These are phyloP conservation scores for Aegle marmelos DNA, from an alignment of 345 rosid genomes.

Conservation along the genomic window DNA sequence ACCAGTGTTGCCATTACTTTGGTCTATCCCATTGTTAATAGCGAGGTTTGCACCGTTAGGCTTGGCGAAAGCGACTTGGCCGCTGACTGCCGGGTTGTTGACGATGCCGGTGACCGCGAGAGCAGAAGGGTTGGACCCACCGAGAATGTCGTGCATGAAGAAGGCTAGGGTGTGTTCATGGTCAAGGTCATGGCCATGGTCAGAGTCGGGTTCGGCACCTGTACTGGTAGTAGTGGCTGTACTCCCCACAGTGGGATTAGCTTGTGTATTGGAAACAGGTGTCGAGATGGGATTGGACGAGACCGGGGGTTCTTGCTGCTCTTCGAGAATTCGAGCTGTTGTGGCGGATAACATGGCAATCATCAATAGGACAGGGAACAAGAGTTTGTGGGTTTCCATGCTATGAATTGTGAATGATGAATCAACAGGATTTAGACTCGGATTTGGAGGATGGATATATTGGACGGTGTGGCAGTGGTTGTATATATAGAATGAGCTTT, in stretches of 20 bases:
- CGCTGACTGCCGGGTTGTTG: slow-evolving; percentile 29
- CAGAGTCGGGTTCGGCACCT: background rate
- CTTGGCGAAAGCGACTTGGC: slow-evolving; percentile 36
- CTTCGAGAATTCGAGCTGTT: background rate
- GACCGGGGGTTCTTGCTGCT: background rate
- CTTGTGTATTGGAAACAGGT: background rate
- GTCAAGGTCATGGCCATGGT: background rate
- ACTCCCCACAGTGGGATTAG: background rate
- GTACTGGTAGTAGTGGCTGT: background rate
- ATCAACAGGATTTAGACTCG: background rate
- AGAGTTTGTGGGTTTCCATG: slow-evolving; percentile 2
- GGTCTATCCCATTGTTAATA: slow-evolving; percentile 19
- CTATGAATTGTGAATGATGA: background rate
- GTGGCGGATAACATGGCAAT: background rate
- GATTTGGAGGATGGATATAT: background rate
- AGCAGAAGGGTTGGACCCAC: slow-evolving; percentile 27
- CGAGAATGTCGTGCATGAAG: slow-evolving; percentile 44
- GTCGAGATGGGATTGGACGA: background rate
- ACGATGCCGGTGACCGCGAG: slow-evolving; percentile 30
- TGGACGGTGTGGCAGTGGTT: background rate
- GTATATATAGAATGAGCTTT: background rate
- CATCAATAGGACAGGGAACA: background rate
- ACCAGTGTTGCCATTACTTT: slow-evolving; percentile 27
- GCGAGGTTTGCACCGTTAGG: slow-evolving; percentile 37
- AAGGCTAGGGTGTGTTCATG: background rate